Evolutionary conservation across 2,329 filamentous ascomycete species (phyloP).

Genomic region (Alternaria triticina): DNA sequence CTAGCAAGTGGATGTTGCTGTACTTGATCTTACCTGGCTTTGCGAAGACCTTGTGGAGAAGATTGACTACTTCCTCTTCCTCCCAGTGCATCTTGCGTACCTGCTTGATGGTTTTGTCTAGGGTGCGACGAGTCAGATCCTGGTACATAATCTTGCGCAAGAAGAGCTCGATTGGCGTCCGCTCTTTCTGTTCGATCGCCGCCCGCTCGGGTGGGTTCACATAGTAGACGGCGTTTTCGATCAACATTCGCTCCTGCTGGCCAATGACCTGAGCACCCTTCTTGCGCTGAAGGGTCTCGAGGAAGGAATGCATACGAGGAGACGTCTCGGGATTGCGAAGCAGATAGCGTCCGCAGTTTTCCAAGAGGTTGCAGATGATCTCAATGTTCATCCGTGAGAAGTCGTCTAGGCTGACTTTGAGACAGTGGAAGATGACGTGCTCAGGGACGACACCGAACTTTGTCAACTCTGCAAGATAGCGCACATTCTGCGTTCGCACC

Average conservation of each 20-base stretch:
- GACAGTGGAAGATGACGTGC: constrained; percentile 97
- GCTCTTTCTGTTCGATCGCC: constrained; percentile 95
- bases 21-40: constrained; percentile 98
- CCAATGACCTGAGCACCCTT: constrained; percentile 95
- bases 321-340: constrained; percentile 91
- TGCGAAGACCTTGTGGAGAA: constrained; percentile 89
- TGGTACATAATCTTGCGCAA: constrained; percentile 91
- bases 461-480: constrained; percentile 96
- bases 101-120: constrained; percentile 92
- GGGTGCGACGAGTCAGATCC: constrained; percentile 92
- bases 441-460: constrained; percentile 98
- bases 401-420: constrained; percentile 96
- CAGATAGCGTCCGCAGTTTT: constrained; percentile 95
- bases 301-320: constrained; percentile 89
- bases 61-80: constrained; percentile 80
- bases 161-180: constrained; percentile 90
- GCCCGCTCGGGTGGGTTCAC: constrained; percentile 93
- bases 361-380: constrained; percentile 92
- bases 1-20: constrained; percentile 91
- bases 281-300: constrained; percentile 94
- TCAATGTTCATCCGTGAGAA: constrained; percentile 99
- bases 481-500: constrained; percentile 90
- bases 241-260: constrained; percentile 95
- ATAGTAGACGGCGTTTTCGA: constrained; percentile 98
- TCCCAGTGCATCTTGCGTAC: constrained; percentile 98